Conservation (phyloP, 306 rosid genomes). For the Cicer chorassanicum region DNA sequence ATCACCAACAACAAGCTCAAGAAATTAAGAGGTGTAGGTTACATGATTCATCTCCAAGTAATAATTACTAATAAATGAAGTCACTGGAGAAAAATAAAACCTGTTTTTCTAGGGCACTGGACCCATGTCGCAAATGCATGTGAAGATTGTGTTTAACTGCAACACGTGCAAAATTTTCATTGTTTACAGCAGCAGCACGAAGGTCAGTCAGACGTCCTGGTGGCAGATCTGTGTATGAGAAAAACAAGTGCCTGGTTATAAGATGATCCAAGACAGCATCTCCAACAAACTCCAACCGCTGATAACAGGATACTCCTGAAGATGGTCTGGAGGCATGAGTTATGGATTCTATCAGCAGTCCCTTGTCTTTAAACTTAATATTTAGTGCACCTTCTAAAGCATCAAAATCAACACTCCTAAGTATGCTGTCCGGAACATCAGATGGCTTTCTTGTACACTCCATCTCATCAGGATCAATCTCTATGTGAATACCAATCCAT, state of each 20-base stretch:
- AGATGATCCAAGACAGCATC: slow-evolving; percentile 98
- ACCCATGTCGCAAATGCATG: slow-evolving; percentile 92
- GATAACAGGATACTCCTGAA: slow-evolving; percentile 97
- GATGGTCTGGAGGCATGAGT: slow-evolving; percentile 99
- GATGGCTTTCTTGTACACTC: slow-evolving; percentile 63
- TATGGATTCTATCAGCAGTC: slow-evolving; percentile 88
- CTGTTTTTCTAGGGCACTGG: slow-evolving; percentile 95
- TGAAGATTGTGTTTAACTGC: slow-evolving; percentile 91
- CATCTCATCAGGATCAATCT: slow-evolving; percentile 74
- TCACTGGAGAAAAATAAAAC: slow-evolving; percentile 46
- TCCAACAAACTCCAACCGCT: slow-evolving; percentile 96
- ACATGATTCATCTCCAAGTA: slow-evolving; percentile 29
- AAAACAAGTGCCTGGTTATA: slow-evolving; percentile 91
- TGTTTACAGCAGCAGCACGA: slow-evolving; percentile 99
- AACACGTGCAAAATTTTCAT: slow-evolving; percentile 98
- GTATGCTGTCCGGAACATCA: slow-evolving; percentile 72
- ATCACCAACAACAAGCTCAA: slow-evolving; percentile 38
- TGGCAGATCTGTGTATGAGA: slow-evolving; percentile 90
- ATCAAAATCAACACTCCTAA: slow-evolving; percentile 77
- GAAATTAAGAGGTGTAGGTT: slow-evolving; percentile 21
- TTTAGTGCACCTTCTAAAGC: slow-evolving; percentile 76
- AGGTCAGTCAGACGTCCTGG: slow-evolving; percentile 97
- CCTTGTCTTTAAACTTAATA: slow-evolving; percentile 72
- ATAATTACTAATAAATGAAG: slow-evolving; percentile 12
- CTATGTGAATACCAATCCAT: slow-evolving; percentile 95